Evolutionary conservation across 306 rosid genomes (phyloP).

Genomic region (Vigna trinervia): DNA sequence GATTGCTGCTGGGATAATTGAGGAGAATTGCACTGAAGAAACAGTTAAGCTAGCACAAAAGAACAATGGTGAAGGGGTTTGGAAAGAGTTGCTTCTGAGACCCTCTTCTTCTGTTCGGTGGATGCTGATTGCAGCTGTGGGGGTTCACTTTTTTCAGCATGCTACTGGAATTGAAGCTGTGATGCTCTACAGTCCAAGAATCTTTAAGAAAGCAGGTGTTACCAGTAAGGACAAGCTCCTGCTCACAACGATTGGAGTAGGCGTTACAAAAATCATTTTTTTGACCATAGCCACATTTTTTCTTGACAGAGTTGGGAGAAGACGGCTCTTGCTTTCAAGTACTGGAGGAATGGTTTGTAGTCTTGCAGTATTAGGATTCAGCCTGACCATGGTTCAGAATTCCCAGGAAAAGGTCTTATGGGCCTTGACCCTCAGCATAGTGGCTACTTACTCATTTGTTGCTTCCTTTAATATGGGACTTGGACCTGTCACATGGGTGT

Average conservation of each 20-base stretch:
- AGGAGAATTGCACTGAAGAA: conserved; percentile 43
- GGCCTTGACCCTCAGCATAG: conserved; percentile 61
- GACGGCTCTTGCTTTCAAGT: conserved; percentile 59
- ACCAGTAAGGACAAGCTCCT: conserved; percentile 60
- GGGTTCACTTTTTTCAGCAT: conserved; percentile 76
- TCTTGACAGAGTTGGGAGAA: conserved; percentile 67
- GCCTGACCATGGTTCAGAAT: conserved; percentile 59
- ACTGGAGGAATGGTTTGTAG: conserved; percentile 56
- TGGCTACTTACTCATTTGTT: conserved; percentile 51
- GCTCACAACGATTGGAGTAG: conserved; percentile 71
- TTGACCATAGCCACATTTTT: conserved; percentile 55
- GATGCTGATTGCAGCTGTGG: conserved; percentile 68
- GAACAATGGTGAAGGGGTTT: conserved; percentile 53
- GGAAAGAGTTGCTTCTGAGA: conserved; percentile 60
- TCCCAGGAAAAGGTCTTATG: conserved; percentile 48
- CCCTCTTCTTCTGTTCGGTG: conserved; percentile 67
- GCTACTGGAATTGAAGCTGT: conserved; percentile 83
- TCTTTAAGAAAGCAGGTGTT: conserved; percentile 75
- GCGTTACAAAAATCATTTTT: conserved; percentile 56
- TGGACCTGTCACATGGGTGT: conserved; percentile 83
- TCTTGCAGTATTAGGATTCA: conserved; percentile 51
- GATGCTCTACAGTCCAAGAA: conserved; percentile 72
- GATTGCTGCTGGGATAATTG: conserved; percentile 56
- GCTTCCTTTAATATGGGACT: conserved; percentile 68
- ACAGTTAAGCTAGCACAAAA: neutral